Percentiles rank a stretch among this genome's conserved stretches.
These are phyloP conservation scores for Bipolaris sorokiniana DNA, from an alignment of 2,329 filamentous ascomycete species.

Conservation along the genomic window DNA sequence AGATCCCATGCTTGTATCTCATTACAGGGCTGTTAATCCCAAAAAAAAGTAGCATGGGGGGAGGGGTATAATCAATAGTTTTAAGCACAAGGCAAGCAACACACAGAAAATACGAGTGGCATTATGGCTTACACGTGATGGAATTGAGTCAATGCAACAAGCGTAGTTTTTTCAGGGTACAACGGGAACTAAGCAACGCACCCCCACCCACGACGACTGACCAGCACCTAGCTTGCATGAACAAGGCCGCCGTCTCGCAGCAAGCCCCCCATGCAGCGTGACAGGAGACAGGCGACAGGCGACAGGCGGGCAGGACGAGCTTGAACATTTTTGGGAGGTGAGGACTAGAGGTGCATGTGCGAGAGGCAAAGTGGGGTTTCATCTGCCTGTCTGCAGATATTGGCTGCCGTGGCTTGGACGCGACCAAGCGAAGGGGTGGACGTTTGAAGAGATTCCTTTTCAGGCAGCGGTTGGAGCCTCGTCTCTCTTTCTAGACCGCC, in stretches of 20 bases:
- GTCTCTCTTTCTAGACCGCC: slow-evolving; percentile 20
- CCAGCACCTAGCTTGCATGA: background rate
- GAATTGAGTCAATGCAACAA: no score
- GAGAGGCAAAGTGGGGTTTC: background rate
- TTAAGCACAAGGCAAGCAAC: no score
- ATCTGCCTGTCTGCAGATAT: background rate
- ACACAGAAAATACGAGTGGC: no score
- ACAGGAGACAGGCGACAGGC: slow-evolving; percentile 2
- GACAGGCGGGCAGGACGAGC: background rate
- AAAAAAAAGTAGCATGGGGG: no score
- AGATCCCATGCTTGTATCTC: no score
- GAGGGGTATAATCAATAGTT: no score
- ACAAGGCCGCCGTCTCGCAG: background rate
- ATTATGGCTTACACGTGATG: no score
- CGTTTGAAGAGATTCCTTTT: slow-evolving; percentile 16
- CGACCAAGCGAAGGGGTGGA: background rate
- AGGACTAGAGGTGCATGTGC: background rate
- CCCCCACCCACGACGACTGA: no score
- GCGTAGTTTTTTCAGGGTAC: background rate
- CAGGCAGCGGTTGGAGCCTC: background rate
- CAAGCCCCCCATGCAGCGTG: slow-evolving; percentile 3
- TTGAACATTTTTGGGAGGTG: background rate
- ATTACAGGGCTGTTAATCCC: no score
- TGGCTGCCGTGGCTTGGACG: background rate
- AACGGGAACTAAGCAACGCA: no score